Percentiles rank a stretch among this genome's conserved stretches.
These are phyloP conservation scores for Afroboletus lepidellus DNA, from an alignment of 1,284 basidiomycete genomes.

Conservation along the genomic window DNA sequence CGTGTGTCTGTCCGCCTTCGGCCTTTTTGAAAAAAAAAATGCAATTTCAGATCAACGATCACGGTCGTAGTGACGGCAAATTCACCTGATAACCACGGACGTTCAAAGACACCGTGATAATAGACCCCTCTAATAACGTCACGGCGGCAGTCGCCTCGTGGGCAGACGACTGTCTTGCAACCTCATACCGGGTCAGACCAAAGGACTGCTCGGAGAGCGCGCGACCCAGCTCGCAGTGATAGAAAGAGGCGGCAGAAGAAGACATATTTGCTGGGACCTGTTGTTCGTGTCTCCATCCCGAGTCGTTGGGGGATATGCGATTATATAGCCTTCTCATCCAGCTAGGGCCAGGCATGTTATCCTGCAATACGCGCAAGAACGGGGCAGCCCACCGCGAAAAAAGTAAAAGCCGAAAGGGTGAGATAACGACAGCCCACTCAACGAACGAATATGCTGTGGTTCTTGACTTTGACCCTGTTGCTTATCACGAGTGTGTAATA, in stretches of 20 bases:
- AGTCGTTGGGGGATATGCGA: conserved; percentile 8
- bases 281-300: conserved; percentile 18
- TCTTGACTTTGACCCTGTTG: conserved; percentile 30
- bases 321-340: conserved; percentile 36
- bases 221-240: conserved; percentile 49
- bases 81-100: conserved; percentile 53
- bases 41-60: conserved; percentile 9
- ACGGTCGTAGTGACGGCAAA: background rate
- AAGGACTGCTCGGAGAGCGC: conserved; percentile 60
- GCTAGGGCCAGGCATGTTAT: conserved; percentile 27
- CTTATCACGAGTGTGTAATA: conserved; percentile 21
- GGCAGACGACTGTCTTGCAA: conserved; percentile 36
- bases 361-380: conserved; percentile 4
- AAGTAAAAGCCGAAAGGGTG: conserved; percentile 11
- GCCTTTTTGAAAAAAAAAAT: conserved; percentile 14
- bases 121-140: conserved; percentile 53
- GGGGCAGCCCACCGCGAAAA: conserved; percentile 10
- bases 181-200: conserved; percentile 49
- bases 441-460: conserved; percentile 16
- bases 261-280: conserved; percentile 18
- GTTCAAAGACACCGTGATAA: conserved; percentile 48
- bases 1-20: conserved; percentile 38
- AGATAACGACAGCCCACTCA: conserved; percentile 18
- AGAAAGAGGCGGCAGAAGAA: conserved; percentile 41
- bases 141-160: conserved; percentile 54